Percentiles rank a stretch among this genome's conserved stretches.
phyloP scores from a whole-genome alignment of 305 asterid species.

The Solanum chacoense region DNA sequence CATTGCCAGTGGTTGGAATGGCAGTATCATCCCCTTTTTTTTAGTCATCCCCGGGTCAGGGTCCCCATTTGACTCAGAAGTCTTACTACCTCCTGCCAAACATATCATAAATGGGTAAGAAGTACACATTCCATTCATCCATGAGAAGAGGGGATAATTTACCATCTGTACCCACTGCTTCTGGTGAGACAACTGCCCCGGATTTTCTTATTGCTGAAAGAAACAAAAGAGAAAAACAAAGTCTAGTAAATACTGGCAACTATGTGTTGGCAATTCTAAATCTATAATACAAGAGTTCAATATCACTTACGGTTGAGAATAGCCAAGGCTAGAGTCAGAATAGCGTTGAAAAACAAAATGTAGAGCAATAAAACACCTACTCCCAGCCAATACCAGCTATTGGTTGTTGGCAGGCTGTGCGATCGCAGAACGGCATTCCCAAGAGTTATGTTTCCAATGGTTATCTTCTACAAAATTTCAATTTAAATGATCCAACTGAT shows the following conservation, averaged over 20 bases:
- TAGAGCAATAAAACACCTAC: conserved; percentile 52
- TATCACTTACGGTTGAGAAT: conserved; percentile 58
- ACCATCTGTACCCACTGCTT: conserved; percentile 29
- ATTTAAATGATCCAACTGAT: neutral
- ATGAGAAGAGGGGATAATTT: neutral
- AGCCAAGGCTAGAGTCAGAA: conserved; percentile 55
- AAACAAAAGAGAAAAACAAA: conserved; percentile 5
- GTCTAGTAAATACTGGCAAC: neutral
- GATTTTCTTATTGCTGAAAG: conserved; percentile 48
- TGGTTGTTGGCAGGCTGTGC: conserved; percentile 49
- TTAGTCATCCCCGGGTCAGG: conserved; percentile 10
- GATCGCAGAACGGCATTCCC: conserved; percentile 43
- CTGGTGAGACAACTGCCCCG: conserved; percentile 42
- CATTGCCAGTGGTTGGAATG: conserved; percentile 75
- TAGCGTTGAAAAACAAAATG: conserved; percentile 52
- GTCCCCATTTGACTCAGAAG: conserved; percentile 3
- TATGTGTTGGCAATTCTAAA: neutral
- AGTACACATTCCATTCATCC: conserved; percentile 4
- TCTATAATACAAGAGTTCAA: neutral
- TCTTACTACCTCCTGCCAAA: conserved; percentile 26
- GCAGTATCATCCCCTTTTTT: conserved; percentile 82
- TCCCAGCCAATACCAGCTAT: conserved; percentile 84
- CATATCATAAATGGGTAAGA: neutral
- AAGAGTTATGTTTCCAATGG: conserved; percentile 33
- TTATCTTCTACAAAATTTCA: conserved; percentile 31